Evolutionary conservation across 2,329 filamentous ascomycete genomes (phyloP).

Genomic region (Parafenestella ontariensis): DNA sequence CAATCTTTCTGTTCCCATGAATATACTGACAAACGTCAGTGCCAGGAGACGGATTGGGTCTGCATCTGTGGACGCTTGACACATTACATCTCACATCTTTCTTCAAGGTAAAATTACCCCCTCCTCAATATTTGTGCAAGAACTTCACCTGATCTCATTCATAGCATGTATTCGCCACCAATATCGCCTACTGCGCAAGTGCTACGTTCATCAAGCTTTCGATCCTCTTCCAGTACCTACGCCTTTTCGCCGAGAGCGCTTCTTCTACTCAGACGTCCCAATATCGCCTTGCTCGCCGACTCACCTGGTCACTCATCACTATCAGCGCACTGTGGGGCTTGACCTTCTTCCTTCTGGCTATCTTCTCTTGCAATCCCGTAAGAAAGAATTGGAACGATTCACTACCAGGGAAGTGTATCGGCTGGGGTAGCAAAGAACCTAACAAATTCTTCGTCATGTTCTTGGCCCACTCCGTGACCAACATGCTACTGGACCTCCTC

Average conservation of each 20-base stretch:
- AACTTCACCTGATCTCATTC: background rate
- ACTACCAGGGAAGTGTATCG: conserved; percentile 37
- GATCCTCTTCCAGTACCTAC: conserved; percentile 48
- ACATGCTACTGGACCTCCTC: conserved; percentile 43
- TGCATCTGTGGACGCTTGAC: conserved; percentile 40
- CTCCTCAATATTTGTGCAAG: background rate
- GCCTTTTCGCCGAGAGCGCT: conserved; percentile 39
- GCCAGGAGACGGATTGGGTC: conserved; percentile 41
- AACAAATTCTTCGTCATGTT: conserved; percentile 37
- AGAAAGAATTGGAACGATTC: conserved; percentile 39
- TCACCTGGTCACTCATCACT: conserved; percentile 29
- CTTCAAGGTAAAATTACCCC: conserved; percentile 36
- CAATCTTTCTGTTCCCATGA: background rate
- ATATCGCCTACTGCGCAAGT: conserved; percentile 38
- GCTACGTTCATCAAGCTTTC: conserved; percentile 48
- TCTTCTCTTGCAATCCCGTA: conserved; percentile 41
- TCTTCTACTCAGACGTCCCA: conserved; percentile 8
- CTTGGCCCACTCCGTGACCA: conserved; percentile 37
- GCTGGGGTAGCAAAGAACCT: conserved; percentile 44
- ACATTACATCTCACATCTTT: conserved; percentile 22
- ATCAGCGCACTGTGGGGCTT: conserved; percentile 40
- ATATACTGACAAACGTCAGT: conserved; percentile 27
- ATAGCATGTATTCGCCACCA: conserved; percentile 42
- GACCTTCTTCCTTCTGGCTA: conserved; percentile 36
- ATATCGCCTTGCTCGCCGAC: conserved; percentile 22